These are phyloP conservation scores for Monilinia fructicola DNA, from an alignment of 2,329 filamentous ascomycete genomes.

Conservation along the genomic window DNA sequence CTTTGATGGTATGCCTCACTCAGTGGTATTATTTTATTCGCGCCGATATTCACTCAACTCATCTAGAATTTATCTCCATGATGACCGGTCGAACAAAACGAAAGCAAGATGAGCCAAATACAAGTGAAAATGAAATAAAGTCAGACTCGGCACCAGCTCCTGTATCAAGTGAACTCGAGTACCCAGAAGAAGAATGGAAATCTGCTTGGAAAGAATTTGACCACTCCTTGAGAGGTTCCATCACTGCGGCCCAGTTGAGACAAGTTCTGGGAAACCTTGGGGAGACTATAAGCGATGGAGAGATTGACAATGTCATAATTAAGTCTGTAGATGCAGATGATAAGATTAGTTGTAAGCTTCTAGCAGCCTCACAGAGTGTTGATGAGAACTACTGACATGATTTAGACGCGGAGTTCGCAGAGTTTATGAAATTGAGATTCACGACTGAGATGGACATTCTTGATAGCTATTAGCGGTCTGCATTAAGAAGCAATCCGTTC, in stretches of 20 bases:
- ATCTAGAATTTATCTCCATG: slow-evolving; percentile 45
- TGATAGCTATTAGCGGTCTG: slow-evolving; percentile 10
- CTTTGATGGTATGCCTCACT: slow-evolving; percentile 52
- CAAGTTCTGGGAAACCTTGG: slow-evolving; percentile 41
- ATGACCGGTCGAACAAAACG: slow-evolving; percentile 44
- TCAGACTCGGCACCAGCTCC: slow-evolving; percentile 5
- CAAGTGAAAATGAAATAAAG: not conserved
- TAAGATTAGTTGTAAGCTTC: slow-evolving; percentile 42
- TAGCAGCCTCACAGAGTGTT: not conserved
- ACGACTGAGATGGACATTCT: slow-evolving; percentile 30
- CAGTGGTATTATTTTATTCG: not conserved
- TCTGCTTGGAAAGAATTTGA: slow-evolving; percentile 43
- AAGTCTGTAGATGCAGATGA: slow-evolving; percentile 43
- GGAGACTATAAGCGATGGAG: slow-evolving; percentile 41
- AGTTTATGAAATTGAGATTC: slow-evolving; percentile 41
- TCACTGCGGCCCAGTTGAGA: slow-evolving; percentile 41
- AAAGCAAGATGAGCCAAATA: not conserved
- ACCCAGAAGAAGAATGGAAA: slow-evolving; percentile 38
- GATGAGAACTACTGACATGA: slow-evolving; percentile 1
- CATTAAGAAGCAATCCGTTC: not conserved
- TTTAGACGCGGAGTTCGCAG: slow-evolving; percentile 41
- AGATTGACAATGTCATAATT: slow-evolving; percentile 40
- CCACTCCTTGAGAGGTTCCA: slow-evolving; percentile 40
- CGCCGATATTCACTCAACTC: not conserved
- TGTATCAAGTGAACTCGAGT: slow-evolving; percentile 13